phyloP scores from a whole-genome alignment of 2,329 filamentous ascomycete genomes.

The Ophiostoma pallidulum region DNA sequence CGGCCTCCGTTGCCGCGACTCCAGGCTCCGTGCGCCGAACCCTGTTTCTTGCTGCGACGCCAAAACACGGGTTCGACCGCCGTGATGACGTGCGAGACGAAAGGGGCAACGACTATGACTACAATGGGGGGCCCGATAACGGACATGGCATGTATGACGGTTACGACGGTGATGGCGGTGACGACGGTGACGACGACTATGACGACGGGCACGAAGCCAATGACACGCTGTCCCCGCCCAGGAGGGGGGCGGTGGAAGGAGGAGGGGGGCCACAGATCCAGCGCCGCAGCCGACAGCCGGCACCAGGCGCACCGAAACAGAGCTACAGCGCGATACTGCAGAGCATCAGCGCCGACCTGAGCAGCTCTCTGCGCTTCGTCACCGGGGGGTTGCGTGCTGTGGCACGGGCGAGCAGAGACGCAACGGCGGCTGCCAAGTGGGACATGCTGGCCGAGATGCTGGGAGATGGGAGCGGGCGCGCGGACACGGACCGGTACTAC shows the following conservation, averaged over 20 bases:
- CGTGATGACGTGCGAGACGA: neutral
- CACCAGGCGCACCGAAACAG: no score
- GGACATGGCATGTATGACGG: neutral
- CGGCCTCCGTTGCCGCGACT: constrained; percentile 13
- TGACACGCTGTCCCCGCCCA: no score
- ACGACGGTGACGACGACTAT: constrained; percentile 16
- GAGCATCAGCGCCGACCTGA: constrained; percentile 53
- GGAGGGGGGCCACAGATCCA: constrained; percentile 10
- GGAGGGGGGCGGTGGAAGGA: no score
- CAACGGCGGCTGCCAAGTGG: constrained; percentile 50
- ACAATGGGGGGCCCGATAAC: constrained; percentile 16
- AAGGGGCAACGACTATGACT: constrained; percentile 10
- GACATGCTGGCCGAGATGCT: constrained; percentile 74
- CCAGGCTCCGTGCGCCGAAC: constrained; percentile 12
- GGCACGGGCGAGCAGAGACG: constrained; percentile 60
- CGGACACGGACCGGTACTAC: neutral
- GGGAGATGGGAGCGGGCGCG: constrained; percentile 35
- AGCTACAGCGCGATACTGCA: constrained; percentile 43
- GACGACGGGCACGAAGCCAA: constrained; percentile 15
- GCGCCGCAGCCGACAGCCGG: no score
- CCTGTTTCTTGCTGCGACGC: constrained; percentile 7
- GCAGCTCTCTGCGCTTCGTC: constrained; percentile 59
- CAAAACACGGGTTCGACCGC: neutral
- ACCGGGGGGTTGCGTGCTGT: constrained; percentile 64
- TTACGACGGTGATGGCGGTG: constrained; percentile 16